These are phyloP conservation scores for Mayamaea pseudoterrestris DNA, from an alignment of 108 stramenopile genomes.

Conservation along the genomic window DNA sequence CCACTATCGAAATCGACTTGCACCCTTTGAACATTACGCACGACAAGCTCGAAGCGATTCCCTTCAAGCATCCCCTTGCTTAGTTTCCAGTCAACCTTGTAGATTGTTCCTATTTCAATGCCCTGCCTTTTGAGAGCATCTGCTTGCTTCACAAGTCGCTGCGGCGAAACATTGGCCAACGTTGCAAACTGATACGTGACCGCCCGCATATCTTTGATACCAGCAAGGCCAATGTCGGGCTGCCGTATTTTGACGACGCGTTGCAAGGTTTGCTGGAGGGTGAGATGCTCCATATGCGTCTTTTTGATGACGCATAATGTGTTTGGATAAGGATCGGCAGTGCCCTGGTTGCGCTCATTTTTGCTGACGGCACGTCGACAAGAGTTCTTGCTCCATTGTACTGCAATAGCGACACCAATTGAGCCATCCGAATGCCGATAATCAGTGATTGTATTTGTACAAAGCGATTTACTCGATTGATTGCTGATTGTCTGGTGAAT, in stretches of 20 bases:
- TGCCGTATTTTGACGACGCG: conserved; percentile 43
- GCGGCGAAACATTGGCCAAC: conserved; percentile 23
- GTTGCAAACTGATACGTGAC: conserved; percentile 79
- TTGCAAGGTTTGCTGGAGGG: conserved; percentile 31
- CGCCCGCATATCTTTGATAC: conserved; percentile 80
- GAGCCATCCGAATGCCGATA: neutral
- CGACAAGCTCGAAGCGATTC: conserved; percentile 52
- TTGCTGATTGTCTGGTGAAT: conserved; percentile 27
- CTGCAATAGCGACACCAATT: conserved; percentile 14
- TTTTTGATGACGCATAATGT: conserved; percentile 58
- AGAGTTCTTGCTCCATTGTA: too few species aligned
- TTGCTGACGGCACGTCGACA: conserved; percentile 18
- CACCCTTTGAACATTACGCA: conserved; percentile 42
- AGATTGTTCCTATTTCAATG: conserved; percentile 16
- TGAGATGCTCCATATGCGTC: conserved; percentile 54
- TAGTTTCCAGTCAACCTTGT: conserved; percentile 19
- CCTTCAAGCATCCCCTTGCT: conserved; percentile 45
- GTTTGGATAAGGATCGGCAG: conserved; percentile 9
- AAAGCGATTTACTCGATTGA: conserved; percentile 1
- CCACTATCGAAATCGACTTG: conserved; percentile 9
- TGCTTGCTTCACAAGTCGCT: neutral
- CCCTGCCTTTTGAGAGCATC: neutral
- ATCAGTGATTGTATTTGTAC: neutral
- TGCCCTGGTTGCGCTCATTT: conserved; percentile 7
- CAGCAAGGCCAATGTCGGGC: conserved; percentile 64